Evolutionary conservation across 208 protist genomes (phyloP).

Genomic region (Crithidia brevicula): DNA sequence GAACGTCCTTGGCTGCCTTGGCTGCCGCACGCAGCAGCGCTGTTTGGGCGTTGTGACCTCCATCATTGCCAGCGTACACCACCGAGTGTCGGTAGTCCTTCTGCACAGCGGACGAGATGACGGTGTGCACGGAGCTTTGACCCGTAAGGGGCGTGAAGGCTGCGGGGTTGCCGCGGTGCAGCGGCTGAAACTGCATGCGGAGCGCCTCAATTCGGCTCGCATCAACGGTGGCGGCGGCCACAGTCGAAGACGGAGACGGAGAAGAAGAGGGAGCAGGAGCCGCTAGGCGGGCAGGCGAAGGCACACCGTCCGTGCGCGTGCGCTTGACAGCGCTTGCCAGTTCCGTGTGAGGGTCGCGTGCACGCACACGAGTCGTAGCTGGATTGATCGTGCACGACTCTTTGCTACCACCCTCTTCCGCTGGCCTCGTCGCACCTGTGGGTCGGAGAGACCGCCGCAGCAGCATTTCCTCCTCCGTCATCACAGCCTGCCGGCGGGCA

Average conservation of each 20-base stretch:
- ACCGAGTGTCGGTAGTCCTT: slow-evolving; percentile 22
- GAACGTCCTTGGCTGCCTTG: slow-evolving; percentile 16
- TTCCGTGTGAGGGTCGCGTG: slow-evolving; percentile 2
- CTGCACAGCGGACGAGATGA: slow-evolving; percentile 15
- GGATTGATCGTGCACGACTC: too few relatives aligned
- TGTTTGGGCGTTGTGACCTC: slow-evolving; percentile 2
- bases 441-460: slow-evolving; percentile 34
- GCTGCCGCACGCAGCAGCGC: slow-evolving; percentile 30
- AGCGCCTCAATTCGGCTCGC: slow-evolving; percentile 25
- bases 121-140: slow-evolving; percentile 25
- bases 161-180: slow-evolving; percentile 23
- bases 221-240: slow-evolving; percentile 9
- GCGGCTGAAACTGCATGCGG: slow-evolving; percentile 40
- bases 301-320: neutral
- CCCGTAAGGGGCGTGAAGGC: slow-evolving; percentile 28
- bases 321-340: neutral
- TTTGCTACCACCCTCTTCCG: too few relatives aligned
- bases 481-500: slow-evolving; percentile 43
- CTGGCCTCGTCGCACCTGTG: neutral
- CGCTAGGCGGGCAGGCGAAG: neutral
- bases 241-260: neutral
- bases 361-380: neutral
- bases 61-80: neutral
- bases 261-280: neutral
- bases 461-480: slow-evolving; percentile 38